Conservation (phyloP, 805 yeast species). For the Starmerella geochares region DNA sequence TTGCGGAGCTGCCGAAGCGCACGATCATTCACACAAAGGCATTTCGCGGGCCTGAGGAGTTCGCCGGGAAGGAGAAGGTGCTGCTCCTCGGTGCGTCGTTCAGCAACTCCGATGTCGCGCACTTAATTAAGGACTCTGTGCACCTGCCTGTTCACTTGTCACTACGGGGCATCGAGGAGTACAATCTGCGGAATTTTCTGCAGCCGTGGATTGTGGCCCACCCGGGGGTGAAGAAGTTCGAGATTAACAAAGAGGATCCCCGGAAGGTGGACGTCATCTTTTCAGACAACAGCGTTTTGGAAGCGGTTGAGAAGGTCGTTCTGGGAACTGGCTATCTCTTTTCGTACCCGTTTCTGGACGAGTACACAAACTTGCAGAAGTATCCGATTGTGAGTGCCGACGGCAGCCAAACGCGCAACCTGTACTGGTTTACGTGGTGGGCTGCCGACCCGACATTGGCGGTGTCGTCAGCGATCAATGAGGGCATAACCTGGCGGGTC, state of each 20-base stretch:
- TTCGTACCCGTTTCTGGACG: slow-evolving; percentile 18
- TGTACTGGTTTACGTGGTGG: slow-evolving; percentile 24
- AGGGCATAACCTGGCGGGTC: slow-evolving; percentile 18
- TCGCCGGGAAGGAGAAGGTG: slow-evolving; percentile 27
- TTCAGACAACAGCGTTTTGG: slow-evolving; percentile 6
- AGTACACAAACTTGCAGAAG: slow-evolving; percentile 9
- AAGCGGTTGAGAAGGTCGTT: slow-evolving; percentile 15
- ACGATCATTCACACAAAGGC: slow-evolving; percentile 29
- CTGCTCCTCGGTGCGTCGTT: slow-evolving; percentile 29
- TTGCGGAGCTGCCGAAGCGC: slow-evolving; percentile 26
- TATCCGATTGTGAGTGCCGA: slow-evolving; percentile 10
- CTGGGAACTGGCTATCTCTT: slow-evolving; percentile 21
- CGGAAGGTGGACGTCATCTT: slow-evolving; percentile 8
- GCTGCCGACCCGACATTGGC: slow-evolving; percentile 19
- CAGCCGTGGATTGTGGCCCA: slow-evolving; percentile 23
- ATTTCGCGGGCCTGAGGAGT: slow-evolving; percentile 28
- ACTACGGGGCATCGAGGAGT: slow-evolving; percentile 22
- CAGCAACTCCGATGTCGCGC: slow-evolving; percentile 21
- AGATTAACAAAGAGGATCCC: neutral
- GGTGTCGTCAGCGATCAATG: slow-evolving; percentile 14
- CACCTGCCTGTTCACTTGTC: slow-evolving; percentile 21
- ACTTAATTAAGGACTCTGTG: slow-evolving; percentile 26
- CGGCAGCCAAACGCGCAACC: slow-evolving; percentile 14
- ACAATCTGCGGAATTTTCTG: slow-evolving; percentile 14
- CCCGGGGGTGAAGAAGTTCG: slow-evolving; percentile 5